A percentile compares a stretch with the other conserved stretches of the same genome.
Conservation (phyloP, 441 rosid genomes). For the Gossypium aridum region DNA sequence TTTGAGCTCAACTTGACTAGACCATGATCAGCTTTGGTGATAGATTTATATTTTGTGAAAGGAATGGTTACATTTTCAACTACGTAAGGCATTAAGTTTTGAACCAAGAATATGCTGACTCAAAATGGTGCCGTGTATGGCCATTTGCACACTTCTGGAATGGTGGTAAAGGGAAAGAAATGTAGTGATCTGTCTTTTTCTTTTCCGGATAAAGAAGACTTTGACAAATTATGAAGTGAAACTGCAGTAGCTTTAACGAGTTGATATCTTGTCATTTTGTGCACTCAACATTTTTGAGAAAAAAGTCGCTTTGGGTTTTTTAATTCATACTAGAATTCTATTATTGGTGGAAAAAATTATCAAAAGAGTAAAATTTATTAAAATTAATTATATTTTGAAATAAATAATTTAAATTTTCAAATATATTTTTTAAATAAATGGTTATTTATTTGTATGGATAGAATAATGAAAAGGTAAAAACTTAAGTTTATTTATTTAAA, state of each 20-base stretch:
- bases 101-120: slow-evolving; percentile 2
- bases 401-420: too few relatives aligned
- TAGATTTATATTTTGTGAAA: background rate
- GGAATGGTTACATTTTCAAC: slow-evolving; percentile 3
- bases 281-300: background rate
- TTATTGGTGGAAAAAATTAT: background rate
- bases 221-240: background rate
- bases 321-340: background rate
- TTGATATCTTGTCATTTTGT: background rate
- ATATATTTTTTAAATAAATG: too few relatives aligned
- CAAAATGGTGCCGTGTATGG: background rate
- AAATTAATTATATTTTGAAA: too few relatives aligned
- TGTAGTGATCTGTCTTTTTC: background rate
- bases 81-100: background rate
- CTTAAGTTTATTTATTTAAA: too few relatives aligned
- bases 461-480: too few relatives aligned
- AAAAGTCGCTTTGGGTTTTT: background rate
- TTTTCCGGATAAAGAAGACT: background rate
- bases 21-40: too few relatives aligned
- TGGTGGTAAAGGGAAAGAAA: background rate
- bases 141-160: background rate
- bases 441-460: too few relatives aligned
- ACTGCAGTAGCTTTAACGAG: background rate
- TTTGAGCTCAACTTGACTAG: too few relatives aligned
- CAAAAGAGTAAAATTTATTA: too few relatives aligned